These are phyloP conservation scores for Nitzschia putrida DNA, from an alignment of 108 stramenopile genomes.

Conservation along the genomic window DNA sequence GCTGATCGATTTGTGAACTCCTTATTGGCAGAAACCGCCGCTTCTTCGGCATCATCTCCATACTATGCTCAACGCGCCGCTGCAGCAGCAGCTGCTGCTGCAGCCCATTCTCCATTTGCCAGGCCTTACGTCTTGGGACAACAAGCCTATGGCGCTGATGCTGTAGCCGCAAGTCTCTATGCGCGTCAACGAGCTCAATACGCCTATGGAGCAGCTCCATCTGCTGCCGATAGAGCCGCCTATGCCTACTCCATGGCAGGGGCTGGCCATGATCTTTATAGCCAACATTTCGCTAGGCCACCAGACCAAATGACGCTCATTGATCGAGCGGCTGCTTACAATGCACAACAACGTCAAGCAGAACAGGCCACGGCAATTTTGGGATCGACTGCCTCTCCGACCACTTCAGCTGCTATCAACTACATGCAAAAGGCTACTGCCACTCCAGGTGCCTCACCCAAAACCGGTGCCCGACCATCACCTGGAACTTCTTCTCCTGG, in stretches of 20 bases:
- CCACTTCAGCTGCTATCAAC: slow-evolving; percentile 6
- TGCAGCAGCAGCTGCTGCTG: slow-evolving; percentile 13
- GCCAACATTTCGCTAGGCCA: slow-evolving; percentile 30
- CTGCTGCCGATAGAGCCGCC: slow-evolving; percentile 16
- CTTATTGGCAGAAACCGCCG: slow-evolving; percentile 24
- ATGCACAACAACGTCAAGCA: slow-evolving; percentile 20
- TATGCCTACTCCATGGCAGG: slow-evolving; percentile 16
- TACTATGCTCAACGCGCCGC: slow-evolving; percentile 2
- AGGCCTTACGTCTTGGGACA: slow-evolving; percentile 20
- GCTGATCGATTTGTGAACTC: slow-evolving; percentile 23
- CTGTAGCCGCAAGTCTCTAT: slow-evolving; percentile 20
- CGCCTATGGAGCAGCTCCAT: slow-evolving; percentile 25
- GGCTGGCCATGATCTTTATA: slow-evolving; percentile 26
- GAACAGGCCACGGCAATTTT: slow-evolving; percentile 7
- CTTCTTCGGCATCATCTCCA: slow-evolving; percentile 18
- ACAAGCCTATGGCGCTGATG: slow-evolving; percentile 24
- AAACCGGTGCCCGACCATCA: neutral
- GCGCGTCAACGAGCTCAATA: slow-evolving; percentile 32
- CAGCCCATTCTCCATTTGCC: slow-evolving; percentile 23
- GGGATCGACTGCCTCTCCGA: slow-evolving; percentile 1
- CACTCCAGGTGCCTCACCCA: slow-evolving; percentile 6
- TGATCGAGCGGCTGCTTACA: slow-evolving; percentile 31
- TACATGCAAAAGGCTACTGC: slow-evolving; percentile 10
- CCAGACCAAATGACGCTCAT: slow-evolving; percentile 20
- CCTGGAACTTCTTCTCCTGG: neutral